Percentiles rank a stretch among this genome's conserved stretches.
Conservation (phyloP, 108 stramenopile genomes). For the Nitzschia inconspicua region DNA sequence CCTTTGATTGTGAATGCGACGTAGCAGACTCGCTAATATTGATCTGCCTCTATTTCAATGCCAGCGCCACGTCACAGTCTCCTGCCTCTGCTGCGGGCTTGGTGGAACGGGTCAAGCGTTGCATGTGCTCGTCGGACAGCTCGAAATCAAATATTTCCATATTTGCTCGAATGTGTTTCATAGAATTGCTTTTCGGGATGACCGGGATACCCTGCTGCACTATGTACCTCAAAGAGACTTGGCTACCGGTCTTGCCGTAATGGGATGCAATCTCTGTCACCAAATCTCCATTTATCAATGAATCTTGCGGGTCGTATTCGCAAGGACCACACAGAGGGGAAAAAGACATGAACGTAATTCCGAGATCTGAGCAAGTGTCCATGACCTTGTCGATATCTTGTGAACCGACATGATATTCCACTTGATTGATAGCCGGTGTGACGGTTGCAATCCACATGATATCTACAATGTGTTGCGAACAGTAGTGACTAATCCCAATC, state of each 20-base stretch:
- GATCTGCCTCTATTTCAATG: too few relatives aligned
- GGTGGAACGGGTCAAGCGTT: slow-evolving; percentile 16
- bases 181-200: slow-evolving; percentile 54
- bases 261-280: slow-evolving; percentile 39
- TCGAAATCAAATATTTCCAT: slow-evolving; percentile 44
- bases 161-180: slow-evolving; percentile 40
- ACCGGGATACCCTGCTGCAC: slow-evolving; percentile 56
- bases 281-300: slow-evolving; percentile 40
- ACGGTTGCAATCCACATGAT: slow-evolving; percentile 47
- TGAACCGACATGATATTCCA: slow-evolving; percentile 64
- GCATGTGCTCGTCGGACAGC: slow-evolving; percentile 44
- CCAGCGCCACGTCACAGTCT: slow-evolving; percentile 47
- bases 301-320: slow-evolving; percentile 29
- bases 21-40: too few relatives aligned
- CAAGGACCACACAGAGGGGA: slow-evolving; percentile 62
- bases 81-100: slow-evolving; percentile 45
- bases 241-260: slow-evolving; percentile 32
- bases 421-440: slow-evolving; percentile 51
- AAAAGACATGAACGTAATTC: slow-evolving; percentile 60
- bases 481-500: slow-evolving; percentile 61
- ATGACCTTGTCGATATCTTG: slow-evolving; percentile 49
- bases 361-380: slow-evolving; percentile 27
- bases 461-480: slow-evolving; percentile 47
- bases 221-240: slow-evolving; percentile 51
- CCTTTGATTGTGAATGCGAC: too few relatives aligned